These are phyloP conservation scores for Sporobolomyces roseus DNA, from an alignment of 768 basidiomycete species.

Conservation along the genomic window DNA sequence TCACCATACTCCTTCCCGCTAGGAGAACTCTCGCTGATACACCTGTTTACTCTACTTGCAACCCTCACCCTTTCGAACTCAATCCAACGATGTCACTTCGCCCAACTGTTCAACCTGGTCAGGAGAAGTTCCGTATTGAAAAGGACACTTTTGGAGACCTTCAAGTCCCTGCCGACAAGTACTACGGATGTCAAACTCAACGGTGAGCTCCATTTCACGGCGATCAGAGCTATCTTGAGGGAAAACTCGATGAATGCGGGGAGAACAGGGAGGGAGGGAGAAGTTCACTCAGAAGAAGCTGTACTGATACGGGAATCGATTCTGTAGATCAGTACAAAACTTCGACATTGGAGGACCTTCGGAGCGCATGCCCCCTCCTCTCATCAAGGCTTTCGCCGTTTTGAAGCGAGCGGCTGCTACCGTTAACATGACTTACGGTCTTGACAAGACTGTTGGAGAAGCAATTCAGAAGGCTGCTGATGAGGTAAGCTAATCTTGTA, in stretches of 20 bases:
- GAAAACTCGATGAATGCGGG: neutral
- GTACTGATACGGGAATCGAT: no score
- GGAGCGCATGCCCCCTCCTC: slow-evolving; percentile 86
- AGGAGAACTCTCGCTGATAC: neutral
- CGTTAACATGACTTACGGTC: slow-evolving; percentile 83
- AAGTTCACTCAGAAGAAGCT: no score
- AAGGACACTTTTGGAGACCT: slow-evolving; percentile 95
- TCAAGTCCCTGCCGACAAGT: slow-evolving; percentile 76
- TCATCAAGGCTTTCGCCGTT: slow-evolving; percentile 96
- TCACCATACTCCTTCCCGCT: neutral
- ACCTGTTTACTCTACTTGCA: neutral
- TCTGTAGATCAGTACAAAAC: slow-evolving; percentile 89
- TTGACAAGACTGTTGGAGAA: slow-evolving; percentile 78
- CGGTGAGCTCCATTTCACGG: slow-evolving; percentile 55
- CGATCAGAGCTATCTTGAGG: neutral
- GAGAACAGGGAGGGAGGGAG: neutral
- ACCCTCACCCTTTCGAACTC: neutral
- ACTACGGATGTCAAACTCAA: slow-evolving; percentile 99
- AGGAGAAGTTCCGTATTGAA: slow-evolving; percentile 55
- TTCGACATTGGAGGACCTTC: slow-evolving; percentile 96
- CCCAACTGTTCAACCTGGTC: slow-evolving; percentile 23
- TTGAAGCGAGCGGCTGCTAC: slow-evolving; percentile 93
- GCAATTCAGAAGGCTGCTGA: slow-evolving; percentile 91
- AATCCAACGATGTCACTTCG: slow-evolving; percentile 5
- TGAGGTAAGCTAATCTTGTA: slow-evolving; percentile 59